A percentile compares a stretch with the other conserved stretches of the same genome.
Evolutionary conservation across 1,139 yeast genomes (phyloP).

Genomic region (Sugiyamaella novakii): DNA sequence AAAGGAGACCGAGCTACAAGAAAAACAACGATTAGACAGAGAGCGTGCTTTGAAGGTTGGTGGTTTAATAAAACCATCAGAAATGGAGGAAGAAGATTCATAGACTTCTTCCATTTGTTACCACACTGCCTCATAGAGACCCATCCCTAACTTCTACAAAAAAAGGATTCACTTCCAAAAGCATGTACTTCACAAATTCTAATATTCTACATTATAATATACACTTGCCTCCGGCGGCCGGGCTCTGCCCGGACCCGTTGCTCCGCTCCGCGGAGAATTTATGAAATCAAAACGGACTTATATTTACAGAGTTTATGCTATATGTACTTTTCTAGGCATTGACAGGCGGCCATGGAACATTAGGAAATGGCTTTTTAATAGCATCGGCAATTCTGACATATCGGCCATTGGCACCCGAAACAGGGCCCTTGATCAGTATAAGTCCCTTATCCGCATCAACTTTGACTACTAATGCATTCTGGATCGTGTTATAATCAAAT

Average conservation of each 20-base stretch:
- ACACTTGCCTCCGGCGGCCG: background rate
- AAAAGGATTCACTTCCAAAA: background rate
- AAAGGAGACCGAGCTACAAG: conserved; percentile 73
- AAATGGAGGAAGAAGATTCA: conserved; percentile 60
- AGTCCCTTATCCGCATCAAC: conserved; percentile 81
- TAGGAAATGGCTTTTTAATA: conserved; percentile 45
- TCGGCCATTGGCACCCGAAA: conserved; percentile 85
- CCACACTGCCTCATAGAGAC: too few relatives aligned
- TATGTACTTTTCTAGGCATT: background rate
- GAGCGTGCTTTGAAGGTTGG: conserved; percentile 88
- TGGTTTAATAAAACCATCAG: conserved; percentile 95
- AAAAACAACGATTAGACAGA: conserved; percentile 67
- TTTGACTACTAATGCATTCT: conserved; percentile 74
- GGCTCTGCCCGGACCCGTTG: background rate
- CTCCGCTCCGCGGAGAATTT: too few relatives aligned
- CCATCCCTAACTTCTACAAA: background rate
- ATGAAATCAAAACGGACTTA: too few relatives aligned
- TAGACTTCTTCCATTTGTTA: too few relatives aligned
- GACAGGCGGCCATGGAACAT: conserved; percentile 22
- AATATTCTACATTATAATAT: too few relatives aligned
- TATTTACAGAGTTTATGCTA: conserved; percentile 14
- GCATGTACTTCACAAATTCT: conserved; percentile 13
- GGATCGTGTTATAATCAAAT: conserved; percentile 67
- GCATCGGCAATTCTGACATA: conserved; percentile 81
- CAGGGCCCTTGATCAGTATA: conserved; percentile 81